A percentile compares a stretch with the other conserved stretches of the same genome.
Conservation (phyloP, 2,329 filamentous ascomycete species). For the Emergomyces pasteurianus region DNA sequence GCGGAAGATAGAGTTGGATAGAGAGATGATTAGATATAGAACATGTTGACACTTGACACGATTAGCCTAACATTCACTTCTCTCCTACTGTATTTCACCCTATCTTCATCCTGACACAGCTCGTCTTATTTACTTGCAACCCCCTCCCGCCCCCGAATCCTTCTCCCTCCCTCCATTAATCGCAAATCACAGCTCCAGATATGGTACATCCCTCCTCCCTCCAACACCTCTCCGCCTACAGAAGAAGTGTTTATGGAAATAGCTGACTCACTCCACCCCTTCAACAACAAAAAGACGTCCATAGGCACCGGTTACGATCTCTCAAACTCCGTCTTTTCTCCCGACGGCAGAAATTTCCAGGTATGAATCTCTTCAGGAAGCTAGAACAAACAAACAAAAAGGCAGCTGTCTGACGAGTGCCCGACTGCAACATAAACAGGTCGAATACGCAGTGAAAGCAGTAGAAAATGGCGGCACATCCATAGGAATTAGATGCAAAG, state of each 20-base stretch:
- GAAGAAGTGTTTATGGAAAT: slow-evolving; percentile 12
- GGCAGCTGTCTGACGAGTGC: slow-evolving; percentile 9
- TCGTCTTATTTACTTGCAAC: not conserved
- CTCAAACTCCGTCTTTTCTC: slow-evolving; percentile 98
- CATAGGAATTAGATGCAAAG: slow-evolving; percentile 91
- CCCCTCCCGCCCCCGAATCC: not conserved
- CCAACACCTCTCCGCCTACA: not conserved
- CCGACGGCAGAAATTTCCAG: slow-evolving; percentile 97
- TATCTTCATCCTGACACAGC: not conserved
- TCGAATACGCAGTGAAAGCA: slow-evolving; percentile 96
- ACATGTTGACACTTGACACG: not conserved
- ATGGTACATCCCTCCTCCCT: slow-evolving; percentile 1
- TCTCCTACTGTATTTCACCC: not conserved
- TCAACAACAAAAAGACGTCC: slow-evolving; percentile 57
- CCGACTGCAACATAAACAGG: slow-evolving; percentile 29
- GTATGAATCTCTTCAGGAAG: slow-evolving; percentile 34
- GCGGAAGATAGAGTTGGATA: too few relatives aligned
- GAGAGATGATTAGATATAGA: too few relatives aligned
- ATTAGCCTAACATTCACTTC: not conserved
- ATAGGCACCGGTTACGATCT: slow-evolving; percentile 99
- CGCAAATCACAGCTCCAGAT: not conserved
- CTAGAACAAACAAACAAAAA: not conserved
- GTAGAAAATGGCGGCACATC: slow-evolving; percentile 97
- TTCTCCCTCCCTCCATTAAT: not conserved
- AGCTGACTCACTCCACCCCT: not conserved